These are phyloP conservation scores for Lycium ferocissimum DNA, from an alignment of 257 asterid species.

Conservation along the genomic window DNA sequence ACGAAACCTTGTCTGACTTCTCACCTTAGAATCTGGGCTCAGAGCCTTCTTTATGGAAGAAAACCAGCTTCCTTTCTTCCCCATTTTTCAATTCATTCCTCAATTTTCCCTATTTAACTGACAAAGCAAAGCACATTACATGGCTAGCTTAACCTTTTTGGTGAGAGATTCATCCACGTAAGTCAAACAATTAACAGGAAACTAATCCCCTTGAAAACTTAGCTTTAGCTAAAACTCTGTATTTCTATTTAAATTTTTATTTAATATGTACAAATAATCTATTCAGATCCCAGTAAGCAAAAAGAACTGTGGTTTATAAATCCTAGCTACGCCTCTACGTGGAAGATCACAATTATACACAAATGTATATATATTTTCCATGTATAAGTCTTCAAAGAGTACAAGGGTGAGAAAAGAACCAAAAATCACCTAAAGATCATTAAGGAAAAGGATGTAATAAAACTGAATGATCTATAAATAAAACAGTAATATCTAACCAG, in stretches of 20 bases:
- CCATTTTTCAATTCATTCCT: constrained; percentile 70
- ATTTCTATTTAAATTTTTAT: too few relatives aligned
- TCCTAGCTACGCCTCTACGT: too few relatives aligned
- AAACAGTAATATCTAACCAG: background rate
- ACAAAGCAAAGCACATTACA: constrained; percentile 27
- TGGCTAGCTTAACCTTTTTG: constrained; percentile 30
- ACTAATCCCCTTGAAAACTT: background rate
- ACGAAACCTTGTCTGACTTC: constrained; percentile 54
- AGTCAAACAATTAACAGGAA: background rate
- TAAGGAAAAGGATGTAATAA: background rate
- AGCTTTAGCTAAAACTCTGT: too few relatives aligned
- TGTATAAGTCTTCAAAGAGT: background rate
- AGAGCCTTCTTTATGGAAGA: constrained; percentile 87
- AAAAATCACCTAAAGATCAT: background rate
- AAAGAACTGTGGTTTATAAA: too few relatives aligned
- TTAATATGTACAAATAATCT: too few relatives aligned
- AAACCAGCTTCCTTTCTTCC: constrained; percentile 90
- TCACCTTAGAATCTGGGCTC: constrained; percentile 69
- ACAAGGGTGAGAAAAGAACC: background rate
- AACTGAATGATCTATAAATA: constrained; percentile 18
- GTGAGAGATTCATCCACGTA: background rate
- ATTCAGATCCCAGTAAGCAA: too few relatives aligned
- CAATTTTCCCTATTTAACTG: constrained; percentile 37
- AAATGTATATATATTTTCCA: background rate
- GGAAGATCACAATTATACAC: background rate